Conservation (phyloP, 768 basidiomycete genomes). For the Termitomyces sp. region DNA sequence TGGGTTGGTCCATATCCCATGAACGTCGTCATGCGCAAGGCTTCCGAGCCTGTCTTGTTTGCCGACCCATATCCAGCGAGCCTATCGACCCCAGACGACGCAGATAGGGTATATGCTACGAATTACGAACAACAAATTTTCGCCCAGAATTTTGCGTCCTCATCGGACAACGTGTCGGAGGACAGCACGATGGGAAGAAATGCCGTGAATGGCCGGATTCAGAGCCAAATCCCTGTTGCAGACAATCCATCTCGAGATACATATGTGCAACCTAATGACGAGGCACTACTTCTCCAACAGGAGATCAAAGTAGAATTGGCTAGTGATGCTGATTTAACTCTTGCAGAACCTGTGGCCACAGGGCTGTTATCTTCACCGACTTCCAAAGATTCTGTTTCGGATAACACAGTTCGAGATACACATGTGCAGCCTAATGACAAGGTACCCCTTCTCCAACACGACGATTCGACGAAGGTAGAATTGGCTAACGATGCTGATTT, state of each 20-base stretch:
- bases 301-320: not conserved
- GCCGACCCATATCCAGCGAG: conserved; percentile 48
- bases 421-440: not conserved
- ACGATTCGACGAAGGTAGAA: not conserved
- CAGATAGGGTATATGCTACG: not conserved
- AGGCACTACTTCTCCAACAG: not conserved
- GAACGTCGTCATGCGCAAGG: conserved; percentile 17
- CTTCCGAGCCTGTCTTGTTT: conserved; percentile 33
- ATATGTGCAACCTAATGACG: not conserved
- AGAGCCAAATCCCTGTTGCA: not conserved
- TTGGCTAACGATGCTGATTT: not conserved
- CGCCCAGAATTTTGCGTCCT: too few relatives aligned
- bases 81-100: conserved; percentile 40
- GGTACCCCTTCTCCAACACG: not conserved
- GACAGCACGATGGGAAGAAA: not conserved
- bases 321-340: not conserved
- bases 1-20: conserved; percentile 7
- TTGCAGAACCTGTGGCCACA: not conserved
- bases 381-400: not conserved
- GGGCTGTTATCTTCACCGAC: not conserved
- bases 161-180: not conserved
- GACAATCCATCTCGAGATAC: not conserved
- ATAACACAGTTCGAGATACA: not conserved
- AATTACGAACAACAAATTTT: not conserved
- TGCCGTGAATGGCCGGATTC: not conserved